phyloP scores from a whole-genome alignment of 352 stramenopile species.

The Globisporangium iwayamae region DNA sequence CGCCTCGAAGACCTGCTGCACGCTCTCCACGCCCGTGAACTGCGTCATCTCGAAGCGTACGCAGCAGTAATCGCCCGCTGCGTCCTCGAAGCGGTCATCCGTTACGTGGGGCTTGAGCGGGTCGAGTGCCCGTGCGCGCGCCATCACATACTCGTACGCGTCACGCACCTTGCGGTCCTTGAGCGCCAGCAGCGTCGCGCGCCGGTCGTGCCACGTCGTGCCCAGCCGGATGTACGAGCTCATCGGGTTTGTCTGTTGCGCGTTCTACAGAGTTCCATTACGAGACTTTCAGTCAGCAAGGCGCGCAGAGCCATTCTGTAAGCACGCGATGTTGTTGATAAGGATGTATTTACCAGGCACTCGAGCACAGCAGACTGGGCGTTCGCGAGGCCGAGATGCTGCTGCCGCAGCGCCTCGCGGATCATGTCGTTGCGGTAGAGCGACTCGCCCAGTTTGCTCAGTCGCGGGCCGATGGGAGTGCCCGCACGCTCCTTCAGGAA shows the following conservation, averaged over 20 bases:
- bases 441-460: slow-evolving; percentile 10
- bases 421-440: slow-evolving; percentile 14
- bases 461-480: slow-evolving; percentile 20
- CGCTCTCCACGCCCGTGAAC: slow-evolving; percentile 29
- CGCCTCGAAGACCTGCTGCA: slow-evolving; percentile 53
- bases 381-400: slow-evolving; percentile 15
- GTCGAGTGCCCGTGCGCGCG: slow-evolving; percentile 20
- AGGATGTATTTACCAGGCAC: slow-evolving; percentile 14
- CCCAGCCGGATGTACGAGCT: slow-evolving; percentile 16
- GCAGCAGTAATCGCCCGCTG: slow-evolving; percentile 43
- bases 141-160: slow-evolving; percentile 28
- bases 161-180: slow-evolving; percentile 15
- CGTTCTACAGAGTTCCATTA: slow-evolving; percentile 5
- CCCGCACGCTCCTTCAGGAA: slow-evolving; percentile 24
- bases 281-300: not conserved
- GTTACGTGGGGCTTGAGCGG: slow-evolving; percentile 31
- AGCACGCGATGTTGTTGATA: too few species aligned
- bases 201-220: slow-evolving; percentile 8
- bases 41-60: slow-evolving; percentile 58
- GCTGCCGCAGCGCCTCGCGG: slow-evolving; percentile 17
- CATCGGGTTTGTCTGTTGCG: slow-evolving; percentile 17
- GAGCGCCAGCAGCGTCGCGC: slow-evolving; percentile 7
- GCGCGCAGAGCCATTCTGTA: too few species aligned
- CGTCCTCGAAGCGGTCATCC: slow-evolving; percentile 43
- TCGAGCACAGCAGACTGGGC: slow-evolving; percentile 19